Evolutionary conservation across 441 rosid genomes (phyloP), one percentile per base, ranked within the genome.

Genomic region (Pelargonium exstipulatum): DNA sequence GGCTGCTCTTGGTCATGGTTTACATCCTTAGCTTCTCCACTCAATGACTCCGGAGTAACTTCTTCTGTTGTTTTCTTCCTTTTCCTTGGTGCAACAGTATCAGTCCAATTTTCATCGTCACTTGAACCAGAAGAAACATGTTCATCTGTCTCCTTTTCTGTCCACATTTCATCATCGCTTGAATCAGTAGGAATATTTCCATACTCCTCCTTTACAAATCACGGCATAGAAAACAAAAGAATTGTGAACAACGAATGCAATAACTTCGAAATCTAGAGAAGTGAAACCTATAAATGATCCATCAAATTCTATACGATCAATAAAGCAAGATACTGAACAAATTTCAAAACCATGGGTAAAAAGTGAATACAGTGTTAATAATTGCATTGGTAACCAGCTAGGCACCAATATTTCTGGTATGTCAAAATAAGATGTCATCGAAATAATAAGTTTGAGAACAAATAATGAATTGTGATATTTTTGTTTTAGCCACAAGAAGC

Each of bases 121-220:
- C 90, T 85, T 10, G 97, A 83, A 62, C 83, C 83, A 1, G 90
- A 72, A 13, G 89, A 68, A 74, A 66, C 81, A 74, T 85, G 75
- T 62, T 85, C 95, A 82, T 86, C 90, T 60, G 88, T 83, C 82
- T 87, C 98, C 97, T 95, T 78, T 70, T n/a, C 85, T 63, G 66
- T 69, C 84, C 86, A 91, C 64, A 87, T 90, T 71, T 91, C 93
- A 83, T 89, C 97, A 66, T 88, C 91, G 76, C 92, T 85, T 14
- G 98, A 83, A 65, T 85, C 83, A 1, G 90, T 70, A 7, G 89
- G 61, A 73, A 68, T 80, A 75, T 86, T 78, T 65, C 87, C 95
- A 83, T 90, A 95, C 63, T 87, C 83, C 83, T 87, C 98, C 99
- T 95, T 75, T 70, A 76, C 72, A 75, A 75, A 69, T 68, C 60